A percentile compares a stretch with the other conserved stretches of the same genome.
phyloP scores from a whole-genome alignment of 192 early-diverging fungal genomes.

The Linnemannia schmuckeri region DNA sequence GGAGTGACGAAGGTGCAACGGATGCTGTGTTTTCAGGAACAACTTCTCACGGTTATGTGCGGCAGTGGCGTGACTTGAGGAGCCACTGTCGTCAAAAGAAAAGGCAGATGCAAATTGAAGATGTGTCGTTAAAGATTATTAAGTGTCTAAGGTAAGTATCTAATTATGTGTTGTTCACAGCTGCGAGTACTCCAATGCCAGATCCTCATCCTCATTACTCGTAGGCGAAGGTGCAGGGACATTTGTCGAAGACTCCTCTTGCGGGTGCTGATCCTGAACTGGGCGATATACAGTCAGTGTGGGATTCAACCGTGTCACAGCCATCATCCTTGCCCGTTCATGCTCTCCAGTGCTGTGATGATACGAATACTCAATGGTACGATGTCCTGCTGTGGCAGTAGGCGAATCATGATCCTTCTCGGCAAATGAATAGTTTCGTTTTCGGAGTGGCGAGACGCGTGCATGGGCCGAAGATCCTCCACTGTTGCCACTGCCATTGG shows the following conservation, averaged over 20 bases:
- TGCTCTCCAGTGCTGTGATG: background rate
- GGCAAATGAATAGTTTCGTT: conserved; percentile 25
- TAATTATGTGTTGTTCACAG: background rate
- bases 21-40: background rate
- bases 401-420: conserved; percentile 3
- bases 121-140: background rate
- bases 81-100: too few relatives aligned
- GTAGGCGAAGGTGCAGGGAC: too few relatives aligned
- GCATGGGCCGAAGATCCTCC: background rate
- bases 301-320: conserved; percentile 38
- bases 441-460: conserved; percentile 1
- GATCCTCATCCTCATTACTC: background rate
- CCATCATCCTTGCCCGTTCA: conserved; percentile 3
- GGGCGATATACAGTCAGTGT: conserved; percentile 36
- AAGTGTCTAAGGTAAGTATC: background rate
- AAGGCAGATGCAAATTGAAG: too few relatives aligned
- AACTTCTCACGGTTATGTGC: too few relatives aligned
- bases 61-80: too few relatives aligned
- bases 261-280: background rate
- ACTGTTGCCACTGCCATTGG: background rate
- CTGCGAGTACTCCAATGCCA: background rate
- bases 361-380: background rate
- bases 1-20: background rate
- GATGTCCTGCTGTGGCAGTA: background rate
- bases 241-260: background rate